A percentile compares a stretch with the other conserved stretches of the same genome.
Evolutionary conservation across 768 basidiomycete species (phyloP).

Genomic region (Nidula microcarpa): DNA sequence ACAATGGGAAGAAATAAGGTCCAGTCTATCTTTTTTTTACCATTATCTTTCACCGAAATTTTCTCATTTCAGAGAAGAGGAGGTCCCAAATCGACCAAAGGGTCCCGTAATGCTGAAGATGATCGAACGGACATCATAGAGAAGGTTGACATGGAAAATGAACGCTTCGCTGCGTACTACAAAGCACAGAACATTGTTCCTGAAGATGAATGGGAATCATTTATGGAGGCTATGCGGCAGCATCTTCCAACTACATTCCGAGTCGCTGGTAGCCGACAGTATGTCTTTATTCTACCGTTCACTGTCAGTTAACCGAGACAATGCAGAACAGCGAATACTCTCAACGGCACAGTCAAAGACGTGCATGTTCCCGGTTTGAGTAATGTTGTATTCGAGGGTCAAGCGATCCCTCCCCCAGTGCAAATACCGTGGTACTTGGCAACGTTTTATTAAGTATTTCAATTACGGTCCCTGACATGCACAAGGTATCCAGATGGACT

Average conservation of each 20-base stretch:
- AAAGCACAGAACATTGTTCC: slow-evolving; percentile 72
- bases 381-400: slow-evolving; percentile 72
- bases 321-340: slow-evolving; percentile 58
- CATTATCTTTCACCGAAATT: too few species aligned
- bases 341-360: slow-evolving; percentile 76
- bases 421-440: slow-evolving; percentile 74
- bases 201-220: slow-evolving; percentile 75
- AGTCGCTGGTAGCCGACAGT: slow-evolving; percentile 87
- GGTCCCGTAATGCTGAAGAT: slow-evolving; percentile 3
- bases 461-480: slow-evolving; percentile 3
- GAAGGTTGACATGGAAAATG: slow-evolving; percentile 67
- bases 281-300: slow-evolving; percentile 13
- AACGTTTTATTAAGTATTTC: slow-evolving; percentile 8
- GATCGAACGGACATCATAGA: slow-evolving; percentile 51
- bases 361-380: slow-evolving; percentile 76
- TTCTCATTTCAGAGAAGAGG: too few species aligned
- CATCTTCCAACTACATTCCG: slow-evolving; percentile 94
- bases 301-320: not conserved
- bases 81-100: too few species aligned
- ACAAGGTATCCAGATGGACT: slow-evolving; percentile 90
- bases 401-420: slow-evolving; percentile 71
- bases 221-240: slow-evolving; percentile 59
- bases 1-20: too few species aligned
- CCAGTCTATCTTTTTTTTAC: too few species aligned
- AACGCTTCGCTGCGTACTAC: slow-evolving; percentile 66